phyloP scores from a whole-genome alignment of 139 green algal genomes.

The Micromonas commoda region DNA sequence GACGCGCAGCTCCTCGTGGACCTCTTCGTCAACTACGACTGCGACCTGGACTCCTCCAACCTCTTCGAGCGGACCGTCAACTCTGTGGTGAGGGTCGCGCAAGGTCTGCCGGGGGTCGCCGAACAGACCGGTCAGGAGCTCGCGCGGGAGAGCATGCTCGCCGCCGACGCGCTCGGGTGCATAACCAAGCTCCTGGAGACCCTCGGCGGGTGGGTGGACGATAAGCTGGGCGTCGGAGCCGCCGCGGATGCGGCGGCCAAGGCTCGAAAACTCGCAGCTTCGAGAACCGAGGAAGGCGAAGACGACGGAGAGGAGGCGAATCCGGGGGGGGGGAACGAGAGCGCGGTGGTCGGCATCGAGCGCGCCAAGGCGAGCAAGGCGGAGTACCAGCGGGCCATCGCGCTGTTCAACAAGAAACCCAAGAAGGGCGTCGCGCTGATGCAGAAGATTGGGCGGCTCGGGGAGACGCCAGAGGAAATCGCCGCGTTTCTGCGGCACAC shows the following conservation, averaged over 20 bases:
- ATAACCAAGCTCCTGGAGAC: not conserved
- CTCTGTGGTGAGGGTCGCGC: constrained; percentile 67
- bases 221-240: not conserved
- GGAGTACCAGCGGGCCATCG: constrained; percentile 67
- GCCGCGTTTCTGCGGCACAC: constrained; percentile 58
- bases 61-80: constrained; percentile 73
- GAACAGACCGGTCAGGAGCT: constrained; percentile 14
- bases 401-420: constrained; percentile 95
- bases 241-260: not conserved
- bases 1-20: constrained; percentile 90
- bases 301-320: no score
- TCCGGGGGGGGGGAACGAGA: no score
- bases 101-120: constrained; percentile 35
- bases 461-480: constrained; percentile 54
- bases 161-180: constrained; percentile 15
- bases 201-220: constrained; percentile 5
- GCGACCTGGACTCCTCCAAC: constrained; percentile 79
- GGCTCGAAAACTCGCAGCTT: not conserved
- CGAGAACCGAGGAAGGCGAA: not conserved
- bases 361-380: constrained; percentile 5
- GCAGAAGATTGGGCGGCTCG: constrained; percentile 72
- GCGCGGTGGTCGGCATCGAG: not conserved
- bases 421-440: constrained; percentile 84
- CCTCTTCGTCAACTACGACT: constrained; percentile 97
- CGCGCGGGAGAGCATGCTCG: constrained; percentile 4